Conservation (phyloP, 148 eudicot species). For the Rhododendron mucronatum region DNA sequence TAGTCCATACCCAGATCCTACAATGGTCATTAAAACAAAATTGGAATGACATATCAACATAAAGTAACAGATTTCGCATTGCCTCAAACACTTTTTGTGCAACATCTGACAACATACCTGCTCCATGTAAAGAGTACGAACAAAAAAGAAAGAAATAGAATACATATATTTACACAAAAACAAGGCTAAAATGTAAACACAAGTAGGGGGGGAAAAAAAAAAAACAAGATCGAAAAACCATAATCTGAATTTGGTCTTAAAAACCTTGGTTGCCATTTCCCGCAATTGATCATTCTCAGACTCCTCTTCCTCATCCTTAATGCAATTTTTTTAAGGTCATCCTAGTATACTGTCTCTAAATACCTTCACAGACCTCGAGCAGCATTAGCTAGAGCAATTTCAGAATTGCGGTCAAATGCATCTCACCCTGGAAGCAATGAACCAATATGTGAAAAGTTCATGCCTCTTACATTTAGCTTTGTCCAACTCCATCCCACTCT, state of each 20-base stretch:
- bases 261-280: background rate
- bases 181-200: background rate
- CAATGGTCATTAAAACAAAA: background rate
- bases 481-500: background rate
- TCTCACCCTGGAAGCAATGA: background rate
- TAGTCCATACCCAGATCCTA: conserved; percentile 41
- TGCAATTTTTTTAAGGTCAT: background rate
- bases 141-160: background rate
- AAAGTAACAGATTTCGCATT: background rate
- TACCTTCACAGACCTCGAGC: background rate
- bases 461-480: background rate
- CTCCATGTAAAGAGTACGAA: background rate
- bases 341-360: background rate
- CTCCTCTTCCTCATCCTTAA: background rate
- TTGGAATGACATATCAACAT: background rate
- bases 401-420: background rate
- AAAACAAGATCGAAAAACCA: background rate
- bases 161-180: background rate
- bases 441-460: background rate
- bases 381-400: background rate
- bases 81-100: background rate
- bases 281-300: background rate
- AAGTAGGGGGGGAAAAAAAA: background rate
- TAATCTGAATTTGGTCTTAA: background rate
- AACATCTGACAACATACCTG: background rate